phyloP scores from a whole-genome alignment of 805 yeast genomes.

The Candida ficus region DNA sequence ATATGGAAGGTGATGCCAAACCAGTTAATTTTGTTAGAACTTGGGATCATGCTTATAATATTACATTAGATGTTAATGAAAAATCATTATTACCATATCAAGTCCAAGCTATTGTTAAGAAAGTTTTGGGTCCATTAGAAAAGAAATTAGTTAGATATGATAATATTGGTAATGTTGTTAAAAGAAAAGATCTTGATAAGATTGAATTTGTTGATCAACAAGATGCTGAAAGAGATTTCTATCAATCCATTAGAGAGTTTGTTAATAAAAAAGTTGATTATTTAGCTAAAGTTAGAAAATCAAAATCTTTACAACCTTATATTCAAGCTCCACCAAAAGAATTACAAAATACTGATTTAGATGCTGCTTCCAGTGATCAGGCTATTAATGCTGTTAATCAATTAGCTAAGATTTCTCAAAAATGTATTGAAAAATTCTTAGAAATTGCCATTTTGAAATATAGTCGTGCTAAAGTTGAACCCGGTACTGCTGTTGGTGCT shows the following conservation, averaged over 20 bases:
- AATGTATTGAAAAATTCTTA: constrained; percentile 60
- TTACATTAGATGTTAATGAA: constrained; percentile 56
- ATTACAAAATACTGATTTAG: constrained; percentile 34
- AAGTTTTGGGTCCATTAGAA: constrained; percentile 58
- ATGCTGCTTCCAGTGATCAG: constrained; percentile 30
- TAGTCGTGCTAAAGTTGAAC: constrained; percentile 88
- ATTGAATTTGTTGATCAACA: constrained; percentile 72
- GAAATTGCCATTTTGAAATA: constrained; percentile 77
- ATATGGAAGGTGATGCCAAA: constrained; percentile 98
- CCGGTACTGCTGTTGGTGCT: constrained; percentile 99
- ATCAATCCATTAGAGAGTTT: constrained; percentile 67
- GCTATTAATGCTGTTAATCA: constrained; percentile 52
- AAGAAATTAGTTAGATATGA: constrained; percentile 59
- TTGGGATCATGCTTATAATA: constrained; percentile 86
- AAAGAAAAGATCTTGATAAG: constrained; percentile 38
- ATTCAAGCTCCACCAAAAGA: constrained; percentile 41
- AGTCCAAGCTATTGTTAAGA: constrained; percentile 49
- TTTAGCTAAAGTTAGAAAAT: constrained; percentile 52
- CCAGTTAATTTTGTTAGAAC: constrained; percentile 93
- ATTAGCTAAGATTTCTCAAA: constrained; percentile 58
- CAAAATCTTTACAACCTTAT: constrained; percentile 44
- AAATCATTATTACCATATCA: constrained; percentile 65
- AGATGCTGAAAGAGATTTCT: constrained; percentile 86
- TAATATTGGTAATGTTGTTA: constrained; percentile 56
- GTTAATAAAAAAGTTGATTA: constrained; percentile 49